A percentile compares a stretch with the other conserved stretches of the same genome.
These are phyloP conservation scores for Phyllostachys edulis DNA, from an alignment of 176 grass and related monocot species.

Conservation along the genomic window DNA sequence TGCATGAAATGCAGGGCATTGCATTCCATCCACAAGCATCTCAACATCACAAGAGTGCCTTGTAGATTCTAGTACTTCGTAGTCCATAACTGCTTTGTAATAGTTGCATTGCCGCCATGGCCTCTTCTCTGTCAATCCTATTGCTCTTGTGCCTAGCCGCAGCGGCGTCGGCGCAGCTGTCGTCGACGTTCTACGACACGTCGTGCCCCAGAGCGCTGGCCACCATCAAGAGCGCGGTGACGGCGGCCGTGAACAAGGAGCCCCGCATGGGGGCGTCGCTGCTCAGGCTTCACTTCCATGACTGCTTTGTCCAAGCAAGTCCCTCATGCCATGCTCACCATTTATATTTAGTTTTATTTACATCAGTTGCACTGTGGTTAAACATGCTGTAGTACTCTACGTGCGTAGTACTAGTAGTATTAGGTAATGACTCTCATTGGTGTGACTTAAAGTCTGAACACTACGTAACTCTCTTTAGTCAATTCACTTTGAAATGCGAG, in stretches of 20 bases:
- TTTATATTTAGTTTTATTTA: too few species aligned
- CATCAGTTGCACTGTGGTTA: too few species aligned
- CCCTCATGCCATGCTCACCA: too few species aligned
- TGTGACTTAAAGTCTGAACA: background rate
- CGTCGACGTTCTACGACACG: constrained; percentile 70
- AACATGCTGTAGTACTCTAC: too few species aligned
- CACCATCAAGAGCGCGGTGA: constrained; percentile 65
- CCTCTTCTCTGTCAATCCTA: background rate
- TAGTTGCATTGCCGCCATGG: constrained; percentile 36
- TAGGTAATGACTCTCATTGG: background rate
- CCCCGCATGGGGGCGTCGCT: constrained; percentile 74
- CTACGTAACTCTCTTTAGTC: background rate
- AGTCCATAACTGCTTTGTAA: background rate
- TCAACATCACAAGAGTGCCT: background rate
- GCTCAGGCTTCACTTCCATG: constrained; percentile 84
- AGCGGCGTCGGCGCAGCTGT: constrained; percentile 62
- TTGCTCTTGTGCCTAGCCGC: constrained; percentile 30
- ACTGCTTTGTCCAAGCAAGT: constrained; percentile 92
- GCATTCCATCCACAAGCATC: constrained; percentile 4
- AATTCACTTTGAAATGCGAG: too few species aligned
- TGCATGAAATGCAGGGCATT: constrained; percentile 36
- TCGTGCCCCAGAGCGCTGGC: constrained; percentile 54
- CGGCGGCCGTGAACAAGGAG: constrained; percentile 48
- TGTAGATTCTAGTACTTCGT: background rate
- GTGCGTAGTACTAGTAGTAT: too few species aligned